Base-by-base conservation (phyloP, 163 green algal genomes). In the Chloroidium sp. region DNA sequence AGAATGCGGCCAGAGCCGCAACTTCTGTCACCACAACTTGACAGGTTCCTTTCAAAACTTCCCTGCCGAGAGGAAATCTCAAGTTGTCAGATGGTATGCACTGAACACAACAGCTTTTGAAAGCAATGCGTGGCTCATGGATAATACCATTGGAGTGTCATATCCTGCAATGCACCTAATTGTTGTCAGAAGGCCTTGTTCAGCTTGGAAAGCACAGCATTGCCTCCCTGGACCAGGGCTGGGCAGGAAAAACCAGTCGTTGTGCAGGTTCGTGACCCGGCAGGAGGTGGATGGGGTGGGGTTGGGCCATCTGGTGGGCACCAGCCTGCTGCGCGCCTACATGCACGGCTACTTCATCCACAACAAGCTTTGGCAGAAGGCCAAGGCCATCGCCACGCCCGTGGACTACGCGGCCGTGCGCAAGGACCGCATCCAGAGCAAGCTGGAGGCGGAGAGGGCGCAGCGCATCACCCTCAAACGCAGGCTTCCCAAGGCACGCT, bases 261-360 rank as follows among this genome's bases (percentile, higher is more conserved):
- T 78, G 0, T 77, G 12, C 85, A 95, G 92, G 78, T 99, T 99
- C 87, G 92, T 99, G 14, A 98, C 96, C 0, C 84, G 88, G 2
- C 83, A 87, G 0, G 96, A 99, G 72, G 81, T 99, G 79, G 85
- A 88, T 0, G 88, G 88, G 67, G 88, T 98, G 77, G 92, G 91
- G 1, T 87, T 99, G 80, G 87, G 90, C 0, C 92, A 98, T 87
- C 90, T 99, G 62, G 85, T 97, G 79, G 96, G 96, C 79, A 98
- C 93, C 3, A 84, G 90, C 1, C 86, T 98, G 89, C 90, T 99
- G 82, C 88, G 93, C 2, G 93, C 96, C 14, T 98, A 98, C 93
- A 98, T 99, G 96, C 96, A 99, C 89, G 96, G 96, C 67, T 99
- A 95, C 89, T 99, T 99, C 86, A 78, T 99, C 2, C 92, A 99